Evolutionary conservation across 495 filamentous ascomycete genomes (phyloP).

Genomic region (Tuber aestivum): DNA sequence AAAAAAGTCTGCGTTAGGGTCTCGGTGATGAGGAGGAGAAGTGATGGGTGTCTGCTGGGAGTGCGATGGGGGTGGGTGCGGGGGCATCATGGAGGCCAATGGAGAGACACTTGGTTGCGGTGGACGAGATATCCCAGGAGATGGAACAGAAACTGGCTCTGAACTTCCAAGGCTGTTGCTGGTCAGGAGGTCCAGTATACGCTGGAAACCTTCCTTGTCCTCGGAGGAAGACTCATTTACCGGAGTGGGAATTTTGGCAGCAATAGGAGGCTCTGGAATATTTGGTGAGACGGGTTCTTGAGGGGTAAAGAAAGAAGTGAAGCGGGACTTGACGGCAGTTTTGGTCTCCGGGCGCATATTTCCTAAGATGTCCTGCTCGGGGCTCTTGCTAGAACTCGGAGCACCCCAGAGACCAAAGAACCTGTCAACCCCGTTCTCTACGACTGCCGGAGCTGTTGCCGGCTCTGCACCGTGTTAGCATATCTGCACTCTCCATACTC

Average conservation of each 20-base stretch:
- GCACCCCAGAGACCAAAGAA: slow-evolving; percentile 70
- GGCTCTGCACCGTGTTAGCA: slow-evolving; percentile 21
- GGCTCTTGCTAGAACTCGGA: slow-evolving; percentile 44
- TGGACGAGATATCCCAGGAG: slow-evolving; percentile 23
- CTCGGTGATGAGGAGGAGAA: slow-evolving; percentile 20
- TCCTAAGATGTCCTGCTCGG: slow-evolving; percentile 46
- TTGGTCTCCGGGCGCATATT: slow-evolving; percentile 45
- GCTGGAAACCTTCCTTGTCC: slow-evolving; percentile 86
- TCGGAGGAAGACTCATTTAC: slow-evolving; percentile 52
- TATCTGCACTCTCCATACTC: neutral
- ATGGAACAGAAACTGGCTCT: slow-evolving; percentile 21
- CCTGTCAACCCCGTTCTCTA: slow-evolving; percentile 66
- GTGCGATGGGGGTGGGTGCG: slow-evolving; percentile 31
- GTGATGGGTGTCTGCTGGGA: slow-evolving; percentile 19
- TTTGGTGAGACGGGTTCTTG: slow-evolving; percentile 54
- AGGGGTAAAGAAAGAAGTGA: slow-evolving; percentile 73
- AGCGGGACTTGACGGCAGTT: slow-evolving; percentile 63
- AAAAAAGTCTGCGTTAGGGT: slow-evolving; percentile 35
- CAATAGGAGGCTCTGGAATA: slow-evolving; percentile 50
- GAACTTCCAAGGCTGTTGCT: slow-evolving; percentile 44
- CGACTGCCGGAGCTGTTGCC: slow-evolving; percentile 44
- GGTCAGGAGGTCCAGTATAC: slow-evolving; percentile 76
- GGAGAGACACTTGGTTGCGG: slow-evolving; percentile 38
- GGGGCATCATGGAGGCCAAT: slow-evolving; percentile 24
- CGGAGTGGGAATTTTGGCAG: slow-evolving; percentile 34